Evolutionary conservation across 768 basidiomycete genomes (phyloP).

Genomic region (Cyclocybe cylindracea): DNA sequence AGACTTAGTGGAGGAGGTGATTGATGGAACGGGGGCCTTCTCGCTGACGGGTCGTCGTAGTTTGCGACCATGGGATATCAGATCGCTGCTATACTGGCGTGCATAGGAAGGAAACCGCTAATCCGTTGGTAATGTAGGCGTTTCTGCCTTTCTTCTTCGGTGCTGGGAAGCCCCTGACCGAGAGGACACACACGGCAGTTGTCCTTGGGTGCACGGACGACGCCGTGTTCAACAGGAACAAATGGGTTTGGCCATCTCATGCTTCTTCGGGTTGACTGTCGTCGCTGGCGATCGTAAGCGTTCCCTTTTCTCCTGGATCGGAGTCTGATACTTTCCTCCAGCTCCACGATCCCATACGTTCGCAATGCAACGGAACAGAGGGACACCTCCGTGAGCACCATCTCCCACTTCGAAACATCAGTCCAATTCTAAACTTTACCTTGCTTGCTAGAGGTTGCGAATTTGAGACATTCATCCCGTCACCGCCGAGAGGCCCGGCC

Average conservation of each 20-base stretch:
- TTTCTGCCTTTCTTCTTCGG: not conserved
- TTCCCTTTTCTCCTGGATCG: too few species aligned
- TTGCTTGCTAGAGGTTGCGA: too few species aligned
- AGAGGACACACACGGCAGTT: not conserved
- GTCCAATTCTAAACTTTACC: not conserved
- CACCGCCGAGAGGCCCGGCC: too few species aligned
- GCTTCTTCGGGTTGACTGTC: not conserved
- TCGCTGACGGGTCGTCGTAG: too few species aligned
- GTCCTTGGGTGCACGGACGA: not conserved
- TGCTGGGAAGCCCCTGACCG: not conserved
- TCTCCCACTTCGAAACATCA: not conserved
- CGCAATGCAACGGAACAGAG: not conserved
- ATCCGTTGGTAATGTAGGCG: not conserved
- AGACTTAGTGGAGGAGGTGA: too few species aligned
- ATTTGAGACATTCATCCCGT: too few species aligned
- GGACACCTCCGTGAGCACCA: not conserved
- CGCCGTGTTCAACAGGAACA: not conserved
- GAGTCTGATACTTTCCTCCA: not conserved
- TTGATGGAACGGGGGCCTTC: too few species aligned
- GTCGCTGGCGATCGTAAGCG: not conserved
- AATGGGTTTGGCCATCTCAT: not conserved
- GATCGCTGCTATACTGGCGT: too few species aligned
- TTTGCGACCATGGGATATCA: too few species aligned
- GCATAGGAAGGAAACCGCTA: not conserved
- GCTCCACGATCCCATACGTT: not conserved